Percentiles rank a stretch among this genome's conserved stretches.
phyloP scores from a whole-genome alignment of 169 alveolate genomes.

The Perkinsus olseni region DNA sequence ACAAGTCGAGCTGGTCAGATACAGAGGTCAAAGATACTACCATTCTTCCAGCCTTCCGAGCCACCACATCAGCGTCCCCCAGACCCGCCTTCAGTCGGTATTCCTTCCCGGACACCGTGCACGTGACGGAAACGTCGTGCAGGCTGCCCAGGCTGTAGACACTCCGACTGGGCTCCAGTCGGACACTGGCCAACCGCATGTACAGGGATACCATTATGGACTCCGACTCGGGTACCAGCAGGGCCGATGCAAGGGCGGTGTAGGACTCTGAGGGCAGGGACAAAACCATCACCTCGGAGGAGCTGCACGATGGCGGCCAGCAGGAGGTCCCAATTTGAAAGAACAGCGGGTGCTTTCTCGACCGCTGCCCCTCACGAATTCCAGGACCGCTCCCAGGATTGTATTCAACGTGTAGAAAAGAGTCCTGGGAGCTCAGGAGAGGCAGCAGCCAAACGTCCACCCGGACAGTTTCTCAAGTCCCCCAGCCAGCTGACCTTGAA shows the following conservation, averaged over 20 bases:
- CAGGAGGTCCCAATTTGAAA: too few relatives aligned
- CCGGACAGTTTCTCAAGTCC: too few relatives aligned
- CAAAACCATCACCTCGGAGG: too few relatives aligned
- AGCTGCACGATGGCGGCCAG: too few relatives aligned
- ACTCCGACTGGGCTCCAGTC: background rate
- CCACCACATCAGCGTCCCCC: background rate
- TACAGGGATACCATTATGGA: background rate
- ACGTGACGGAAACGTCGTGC: background rate
- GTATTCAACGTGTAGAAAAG: too few relatives aligned
- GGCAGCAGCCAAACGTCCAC: too few relatives aligned
- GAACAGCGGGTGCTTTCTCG: too few relatives aligned
- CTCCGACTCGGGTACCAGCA: background rate
- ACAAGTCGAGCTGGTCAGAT: background rate
- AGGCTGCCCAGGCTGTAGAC: background rate
- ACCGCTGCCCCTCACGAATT: too few relatives aligned
- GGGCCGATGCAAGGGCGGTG: background rate
- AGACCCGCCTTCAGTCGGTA: background rate
- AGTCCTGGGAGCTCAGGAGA: too few relatives aligned
- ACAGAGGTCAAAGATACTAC: background rate
- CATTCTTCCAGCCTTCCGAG: background rate
- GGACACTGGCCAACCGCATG: background rate
- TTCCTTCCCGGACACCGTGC: background rate
- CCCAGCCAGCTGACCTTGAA: background rate
- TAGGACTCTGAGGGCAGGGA: background rate
- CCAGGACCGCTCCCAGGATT: too few relatives aligned